Evolutionary conservation across 805 yeast species (phyloP), one percentile per base, ranked within the genome.

Genomic region (Lipomyces orientalis): DNA sequence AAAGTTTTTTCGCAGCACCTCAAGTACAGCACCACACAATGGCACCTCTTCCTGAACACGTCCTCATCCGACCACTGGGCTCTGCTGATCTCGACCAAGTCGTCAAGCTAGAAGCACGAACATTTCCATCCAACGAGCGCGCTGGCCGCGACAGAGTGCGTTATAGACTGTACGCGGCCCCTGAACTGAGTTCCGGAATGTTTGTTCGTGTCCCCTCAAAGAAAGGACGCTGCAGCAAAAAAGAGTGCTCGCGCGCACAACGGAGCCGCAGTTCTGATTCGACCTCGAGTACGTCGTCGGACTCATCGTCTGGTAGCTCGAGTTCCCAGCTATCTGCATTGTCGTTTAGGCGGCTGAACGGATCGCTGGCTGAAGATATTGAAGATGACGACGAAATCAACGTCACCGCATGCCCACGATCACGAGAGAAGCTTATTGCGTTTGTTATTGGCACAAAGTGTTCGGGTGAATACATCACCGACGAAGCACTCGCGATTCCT

Each of bases 121-220:
- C 96, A 6, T 92, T 93, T 78, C 87, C 90, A 1, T 87, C 85
- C 46, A 76, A 79, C 14, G 97, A 92, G 79, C 83, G 96, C 66
- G 88, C 91, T 56, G 77, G 90, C 12, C 75, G 75, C n/a, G 91
- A 87, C 61, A 88, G 85, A 71, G 78, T 87, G 64, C 80, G 79
- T 71, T 94, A 91, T 81, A 84, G 98, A 73, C 82, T 94, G 70
- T 83, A 84, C 0, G 87, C 81, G 3, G 93, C 98, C 77, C 98
- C 98, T 9, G 99, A 94, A 77, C 84, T 94, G 65, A 87, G 95
- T 71, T 87, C 93, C 5, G 98, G 98, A 1, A 82, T 95, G 65
- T 95, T 94, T 75, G 82, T 92, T 61, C 83, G 97, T 75, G 86
- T 64, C 90, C 89, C 78, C 81, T 76, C 37, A 79, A 81, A 73